Evolutionary conservation across 2,329 filamentous ascomycete genomes (phyloP).

Genomic region (Aquanectria penicillioides): DNA sequence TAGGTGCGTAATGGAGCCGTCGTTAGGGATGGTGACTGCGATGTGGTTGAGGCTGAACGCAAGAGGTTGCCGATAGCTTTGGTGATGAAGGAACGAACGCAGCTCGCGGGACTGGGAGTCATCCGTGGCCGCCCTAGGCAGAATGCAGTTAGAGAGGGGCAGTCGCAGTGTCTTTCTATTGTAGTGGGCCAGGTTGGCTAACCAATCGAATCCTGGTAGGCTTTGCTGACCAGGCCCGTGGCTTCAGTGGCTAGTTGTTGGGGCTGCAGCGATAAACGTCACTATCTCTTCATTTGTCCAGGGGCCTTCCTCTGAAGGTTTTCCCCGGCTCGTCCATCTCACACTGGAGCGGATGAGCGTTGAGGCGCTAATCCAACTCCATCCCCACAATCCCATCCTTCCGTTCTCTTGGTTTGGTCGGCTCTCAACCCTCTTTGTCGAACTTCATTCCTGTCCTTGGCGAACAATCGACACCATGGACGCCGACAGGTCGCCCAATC

Average conservation of each 20-base stretch:
- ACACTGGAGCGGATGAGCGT: slow-evolving; percentile 26
- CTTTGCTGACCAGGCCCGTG: slow-evolving; percentile 33
- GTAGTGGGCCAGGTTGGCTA: neutral
- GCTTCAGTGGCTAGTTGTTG: slow-evolving; percentile 3
- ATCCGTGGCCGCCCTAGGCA: slow-evolving; percentile 1
- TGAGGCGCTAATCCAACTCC: slow-evolving; percentile 39
- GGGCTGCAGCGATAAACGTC: slow-evolving; percentile 37
- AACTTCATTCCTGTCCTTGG: neutral
- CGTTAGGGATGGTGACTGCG: neutral
- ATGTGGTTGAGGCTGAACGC: neutral
- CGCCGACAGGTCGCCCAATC: slow-evolving; percentile 30
- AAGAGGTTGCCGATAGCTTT: neutral
- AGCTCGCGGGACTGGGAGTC: too few species aligned
- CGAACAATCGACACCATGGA: slow-evolving; percentile 33
- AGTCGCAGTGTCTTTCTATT: neutral
- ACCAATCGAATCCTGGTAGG: slow-evolving; percentile 32
- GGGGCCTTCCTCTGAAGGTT: slow-evolving; percentile 14
- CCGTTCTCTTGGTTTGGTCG: slow-evolving; percentile 2
- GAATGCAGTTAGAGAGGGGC: neutral
- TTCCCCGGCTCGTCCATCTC: slow-evolving; percentile 11
- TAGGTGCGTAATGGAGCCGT: slow-evolving; percentile 25
- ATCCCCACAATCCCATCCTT: slow-evolving; percentile 29
- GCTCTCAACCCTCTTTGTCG: slow-evolving; percentile 6
- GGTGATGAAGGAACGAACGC: neutral
- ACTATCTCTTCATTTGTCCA: slow-evolving; percentile 25